phyloP scores from a whole-genome alignment of 768 basidiomycete species.

The Chalciporus chontae region DNA sequence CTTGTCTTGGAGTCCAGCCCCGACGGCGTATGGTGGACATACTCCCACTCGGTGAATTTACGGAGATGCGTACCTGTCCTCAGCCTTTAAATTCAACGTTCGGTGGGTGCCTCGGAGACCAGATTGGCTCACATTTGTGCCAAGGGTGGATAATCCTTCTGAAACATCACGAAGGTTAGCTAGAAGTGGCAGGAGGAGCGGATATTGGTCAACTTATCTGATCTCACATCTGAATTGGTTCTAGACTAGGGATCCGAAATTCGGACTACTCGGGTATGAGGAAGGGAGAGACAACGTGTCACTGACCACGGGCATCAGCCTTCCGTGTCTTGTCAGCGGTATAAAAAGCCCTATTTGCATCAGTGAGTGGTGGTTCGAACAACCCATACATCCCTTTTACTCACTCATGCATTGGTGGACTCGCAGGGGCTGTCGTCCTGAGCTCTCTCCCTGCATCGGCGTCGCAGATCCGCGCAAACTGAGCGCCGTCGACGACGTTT shows the following conservation, averaged over 20 bases:
- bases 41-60: constrained; percentile 1
- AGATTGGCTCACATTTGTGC: constrained; percentile 4
- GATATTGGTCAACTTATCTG: neutral
- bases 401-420: constrained; percentile 3
- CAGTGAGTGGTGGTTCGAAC: constrained; percentile 12
- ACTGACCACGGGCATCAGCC: neutral
- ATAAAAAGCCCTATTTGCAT: constrained; percentile 15
- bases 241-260: neutral
- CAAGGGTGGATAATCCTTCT: constrained; percentile 10
- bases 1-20: neutral
- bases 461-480: constrained; percentile 28
- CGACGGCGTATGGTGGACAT: constrained; percentile 4
- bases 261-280: constrained; percentile 2
- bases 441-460: constrained; percentile 33
- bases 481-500: constrained; percentile 26
- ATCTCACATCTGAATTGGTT: constrained; percentile 9
- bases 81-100: constrained; percentile 12
- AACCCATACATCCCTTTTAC: constrained; percentile 1
- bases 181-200: constrained; percentile 1
- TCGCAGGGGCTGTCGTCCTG: constrained; percentile 6
- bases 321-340: neutral
- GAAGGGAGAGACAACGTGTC: too few relatives aligned
- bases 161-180: neutral
- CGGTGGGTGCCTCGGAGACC: constrained; percentile 1
- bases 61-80: neutral